These are phyloP conservation scores for Floccularia luteovirens DNA, from an alignment of 768 basidiomycete species.

Conservation along the genomic window DNA sequence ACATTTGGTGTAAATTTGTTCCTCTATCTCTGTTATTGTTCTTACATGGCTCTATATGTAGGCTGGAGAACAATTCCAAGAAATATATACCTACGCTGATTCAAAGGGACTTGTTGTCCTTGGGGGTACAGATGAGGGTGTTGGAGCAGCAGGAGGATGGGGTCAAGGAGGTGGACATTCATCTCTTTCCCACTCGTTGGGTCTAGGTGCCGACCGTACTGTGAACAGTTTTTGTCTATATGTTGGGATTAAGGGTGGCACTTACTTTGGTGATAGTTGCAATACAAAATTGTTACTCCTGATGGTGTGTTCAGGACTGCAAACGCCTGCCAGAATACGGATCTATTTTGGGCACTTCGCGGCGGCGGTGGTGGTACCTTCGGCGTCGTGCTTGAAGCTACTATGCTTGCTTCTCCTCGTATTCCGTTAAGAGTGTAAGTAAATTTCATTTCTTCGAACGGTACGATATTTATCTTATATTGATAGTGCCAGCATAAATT, in stretches of 20 bases:
- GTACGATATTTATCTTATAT: not conserved
- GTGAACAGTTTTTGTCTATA: slow-evolving; percentile 4
- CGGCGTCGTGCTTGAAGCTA: slow-evolving; percentile 12
- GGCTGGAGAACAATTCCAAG: slow-evolving; percentile 5
- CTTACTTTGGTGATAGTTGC: slow-evolving; percentile 8
- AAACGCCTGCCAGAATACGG: slow-evolving; percentile 27
- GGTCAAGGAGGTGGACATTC: slow-evolving; percentile 11
- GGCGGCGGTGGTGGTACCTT: slow-evolving; percentile 22
- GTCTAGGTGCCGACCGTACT: slow-evolving; percentile 9
- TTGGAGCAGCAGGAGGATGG: slow-evolving; percentile 7
- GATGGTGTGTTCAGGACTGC: slow-evolving; percentile 24
- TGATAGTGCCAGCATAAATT: slow-evolving; percentile 8
- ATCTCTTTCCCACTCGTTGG: slow-evolving; percentile 4
- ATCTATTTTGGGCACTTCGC: slow-evolving; percentile 40
- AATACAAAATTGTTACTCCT: slow-evolving; percentile 32
- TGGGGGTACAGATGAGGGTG: slow-evolving; percentile 4
- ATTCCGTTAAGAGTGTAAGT: slow-evolving; percentile 7
- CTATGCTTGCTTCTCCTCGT: slow-evolving; percentile 8
- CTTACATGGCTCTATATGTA: slow-evolving; percentile 4
- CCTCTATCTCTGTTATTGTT: not conserved
- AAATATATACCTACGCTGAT: not conserved
- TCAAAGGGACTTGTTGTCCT: slow-evolving; percentile 2
- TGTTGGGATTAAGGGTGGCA: not conserved
- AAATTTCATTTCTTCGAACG: not conserved
- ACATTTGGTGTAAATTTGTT: slow-evolving; percentile 2